phyloP scores from a whole-genome alignment of 768 basidiomycete species.

The Leucogyrophana mollusca region DNA sequence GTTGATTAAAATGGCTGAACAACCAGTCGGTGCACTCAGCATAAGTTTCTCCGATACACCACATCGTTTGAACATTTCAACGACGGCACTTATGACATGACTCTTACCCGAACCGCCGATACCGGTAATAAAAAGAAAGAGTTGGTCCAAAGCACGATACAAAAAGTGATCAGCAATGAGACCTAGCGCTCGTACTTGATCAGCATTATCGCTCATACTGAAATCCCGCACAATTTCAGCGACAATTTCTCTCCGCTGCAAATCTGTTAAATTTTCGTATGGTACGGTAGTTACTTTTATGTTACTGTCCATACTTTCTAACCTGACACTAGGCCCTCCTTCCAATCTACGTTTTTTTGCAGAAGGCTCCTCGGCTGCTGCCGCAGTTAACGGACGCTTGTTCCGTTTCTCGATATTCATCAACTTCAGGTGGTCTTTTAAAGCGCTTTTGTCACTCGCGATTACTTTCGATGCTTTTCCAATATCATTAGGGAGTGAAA shows the following conservation, averaged over 20 bases:
- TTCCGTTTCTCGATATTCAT: not conserved
- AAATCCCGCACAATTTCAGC: not conserved
- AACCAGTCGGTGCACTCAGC: constrained; percentile 27
- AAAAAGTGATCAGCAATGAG: constrained; percentile 11
- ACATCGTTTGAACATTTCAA: constrained; percentile 11
- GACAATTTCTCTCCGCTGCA: too few species aligned
- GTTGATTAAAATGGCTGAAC: constrained; percentile 23
- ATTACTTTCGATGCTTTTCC: too few species aligned
- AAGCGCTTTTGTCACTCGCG: too few species aligned
- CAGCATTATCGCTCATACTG: constrained; percentile 2
- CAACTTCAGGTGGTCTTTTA: not conserved
- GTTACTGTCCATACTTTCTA: too few species aligned
- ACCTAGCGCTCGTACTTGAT: constrained; percentile 11
- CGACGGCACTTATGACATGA: constrained; percentile 22
- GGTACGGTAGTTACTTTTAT: too few species aligned
- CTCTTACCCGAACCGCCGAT: constrained; percentile 31
- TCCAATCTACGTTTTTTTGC: too few species aligned
- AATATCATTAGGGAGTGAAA: too few species aligned
- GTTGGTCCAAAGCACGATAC: constrained; percentile 7
- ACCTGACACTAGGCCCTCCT: too few species aligned
- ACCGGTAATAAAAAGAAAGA: constrained; percentile 26
- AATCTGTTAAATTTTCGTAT: too few species aligned
- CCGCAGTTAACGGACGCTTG: too few species aligned
- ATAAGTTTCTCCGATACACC: constrained; percentile 8
- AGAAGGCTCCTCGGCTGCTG: too few species aligned